Conservation (phyloP, 108 stramenopile species). For the Chaetoceros tenuissimus region DNA sequence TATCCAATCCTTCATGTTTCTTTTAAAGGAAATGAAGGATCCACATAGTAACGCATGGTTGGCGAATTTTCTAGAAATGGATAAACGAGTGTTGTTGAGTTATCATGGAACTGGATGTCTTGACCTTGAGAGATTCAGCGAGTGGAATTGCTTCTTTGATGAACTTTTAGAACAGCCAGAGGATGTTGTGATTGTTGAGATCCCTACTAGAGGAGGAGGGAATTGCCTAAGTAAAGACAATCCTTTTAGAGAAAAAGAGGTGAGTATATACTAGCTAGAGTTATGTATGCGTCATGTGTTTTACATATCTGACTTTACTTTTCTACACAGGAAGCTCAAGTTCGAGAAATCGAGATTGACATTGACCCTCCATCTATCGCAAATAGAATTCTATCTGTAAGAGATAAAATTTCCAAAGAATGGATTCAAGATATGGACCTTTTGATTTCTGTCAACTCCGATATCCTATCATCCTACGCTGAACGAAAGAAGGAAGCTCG, state of each 20-base stretch:
- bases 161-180: constrained; percentile 45
- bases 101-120: constrained; percentile 79
- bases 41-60: constrained; percentile 59
- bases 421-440: constrained; percentile 61
- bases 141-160: constrained; percentile 58
- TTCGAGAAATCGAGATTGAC: constrained; percentile 48
- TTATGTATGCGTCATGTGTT: constrained; percentile 4
- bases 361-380: constrained; percentile 62
- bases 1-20: constrained; percentile 71
- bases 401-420: constrained; percentile 67
- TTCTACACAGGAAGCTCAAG: constrained; percentile 21
- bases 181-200: constrained; percentile 26
- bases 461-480: constrained; percentile 54
- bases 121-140: constrained; percentile 42
- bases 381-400: constrained; percentile 54
- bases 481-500: constrained; percentile 15
- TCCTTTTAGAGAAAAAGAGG: constrained; percentile 16
- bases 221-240: constrained; percentile 56
- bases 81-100: constrained; percentile 39
- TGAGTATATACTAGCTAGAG: not conserved
- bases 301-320: not conserved
- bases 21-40: constrained; percentile 56
- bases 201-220: constrained; percentile 9
- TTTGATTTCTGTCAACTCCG: constrained; percentile 32
- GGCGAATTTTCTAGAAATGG: constrained; percentile 34